Evolutionary conservation across 108 stramenopile species (phyloP), one percentile per base, ranked within the genome.

Genomic region (Nitzschia sp.): DNA sequence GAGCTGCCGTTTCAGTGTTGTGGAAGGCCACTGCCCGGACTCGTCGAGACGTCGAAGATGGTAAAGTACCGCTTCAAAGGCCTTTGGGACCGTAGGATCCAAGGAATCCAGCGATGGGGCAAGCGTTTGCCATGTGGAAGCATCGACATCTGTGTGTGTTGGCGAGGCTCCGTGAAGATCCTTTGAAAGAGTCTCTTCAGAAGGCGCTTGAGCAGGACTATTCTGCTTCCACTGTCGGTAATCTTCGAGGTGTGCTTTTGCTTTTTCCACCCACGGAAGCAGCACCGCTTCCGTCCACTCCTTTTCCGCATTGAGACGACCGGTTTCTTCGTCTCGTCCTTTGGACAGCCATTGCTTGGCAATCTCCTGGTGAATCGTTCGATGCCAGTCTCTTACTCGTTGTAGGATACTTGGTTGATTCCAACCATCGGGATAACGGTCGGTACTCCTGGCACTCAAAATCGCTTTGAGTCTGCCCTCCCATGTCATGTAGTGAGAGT

Each of bases 11-110:
- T 90, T 89, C 6, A 86, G 62, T 46, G 84, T 86, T 26, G 92
- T 93, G 0, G 84, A 68, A 6, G 92, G 92, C 92, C 92, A 93
- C 2, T 67, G 42, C 6, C 86, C 89, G 54, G 79, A 83, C 32
- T 68, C 42, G 60, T 93, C 83, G 3, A 83, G 80, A 53, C 87
- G 18, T 3, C 85, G 89, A 34, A 91, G 75, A 33, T 68, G 65
- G 23, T 78, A 34, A 9, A 91, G 53, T 1, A 90, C 89, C 57
- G 77, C 82, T 47, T 68, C 45, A 62, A 71, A 93, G 13, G 87
- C 19, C 2, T 59, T 61, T 35, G 92, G 92, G 9, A 91, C 85
- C 1, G 68, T 55, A 23, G 84, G 23, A 67, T 87, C 79, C 31
- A 59, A 64, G 3, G 64, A 59, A 36, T 82, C 8, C 19, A 75